Percentiles rank a stretch among this genome's conserved stretches.
Evolutionary conservation across 2,329 filamentous ascomycete genomes (phyloP).

Genomic region (Colletotrichum shisoi): DNA sequence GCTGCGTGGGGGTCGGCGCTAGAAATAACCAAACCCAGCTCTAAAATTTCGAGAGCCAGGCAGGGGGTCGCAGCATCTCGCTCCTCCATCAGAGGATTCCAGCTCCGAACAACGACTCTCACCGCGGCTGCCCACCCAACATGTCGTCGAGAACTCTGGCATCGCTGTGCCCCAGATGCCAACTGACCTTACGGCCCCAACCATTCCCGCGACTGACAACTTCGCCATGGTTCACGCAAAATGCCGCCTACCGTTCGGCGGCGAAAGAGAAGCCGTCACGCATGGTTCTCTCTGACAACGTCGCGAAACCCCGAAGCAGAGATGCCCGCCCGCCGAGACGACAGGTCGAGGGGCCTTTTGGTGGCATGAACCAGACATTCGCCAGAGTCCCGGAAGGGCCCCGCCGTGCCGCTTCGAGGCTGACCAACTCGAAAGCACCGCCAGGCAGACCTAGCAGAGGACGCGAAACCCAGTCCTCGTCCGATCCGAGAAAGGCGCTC

Average conservation of each 20-base stretch:
- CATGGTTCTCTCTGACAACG: slow-evolving; percentile 66
- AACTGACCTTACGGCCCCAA: slow-evolving; percentile 31
- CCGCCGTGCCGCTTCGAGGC: slow-evolving; percentile 12
- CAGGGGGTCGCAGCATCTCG: background rate
- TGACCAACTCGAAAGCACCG: slow-evolving; percentile 46
- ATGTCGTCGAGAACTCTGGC: slow-evolving; percentile 39
- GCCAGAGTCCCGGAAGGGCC: slow-evolving; percentile 49
- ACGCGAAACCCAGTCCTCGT: slow-evolving; percentile 44
- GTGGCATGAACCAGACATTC: slow-evolving; percentile 64
- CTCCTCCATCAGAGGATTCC: slow-evolving; percentile 22
- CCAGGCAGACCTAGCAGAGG: slow-evolving; percentile 28
- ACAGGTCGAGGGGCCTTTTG: slow-evolving; percentile 59
- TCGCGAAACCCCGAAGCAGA: slow-evolving; percentile 52
- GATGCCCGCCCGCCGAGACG: slow-evolving; percentile 51
- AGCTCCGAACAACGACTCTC: background rate
- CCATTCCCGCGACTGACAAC: slow-evolving; percentile 24
- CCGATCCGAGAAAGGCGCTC: slow-evolving; percentile 70
- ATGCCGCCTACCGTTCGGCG: slow-evolving; percentile 49
- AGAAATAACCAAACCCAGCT: slow-evolving; percentile 30
- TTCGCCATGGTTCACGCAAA: slow-evolving; percentile 49
- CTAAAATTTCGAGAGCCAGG: slow-evolving; percentile 30
- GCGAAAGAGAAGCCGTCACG: slow-evolving; percentile 57
- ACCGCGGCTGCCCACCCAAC: slow-evolving; percentile 13
- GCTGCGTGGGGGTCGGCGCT: slow-evolving; percentile 34
- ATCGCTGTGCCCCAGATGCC: slow-evolving; percentile 37